Evolutionary conservation across 805 yeast species (phyloP).

Genomic region (Ogataea pini): DNA sequence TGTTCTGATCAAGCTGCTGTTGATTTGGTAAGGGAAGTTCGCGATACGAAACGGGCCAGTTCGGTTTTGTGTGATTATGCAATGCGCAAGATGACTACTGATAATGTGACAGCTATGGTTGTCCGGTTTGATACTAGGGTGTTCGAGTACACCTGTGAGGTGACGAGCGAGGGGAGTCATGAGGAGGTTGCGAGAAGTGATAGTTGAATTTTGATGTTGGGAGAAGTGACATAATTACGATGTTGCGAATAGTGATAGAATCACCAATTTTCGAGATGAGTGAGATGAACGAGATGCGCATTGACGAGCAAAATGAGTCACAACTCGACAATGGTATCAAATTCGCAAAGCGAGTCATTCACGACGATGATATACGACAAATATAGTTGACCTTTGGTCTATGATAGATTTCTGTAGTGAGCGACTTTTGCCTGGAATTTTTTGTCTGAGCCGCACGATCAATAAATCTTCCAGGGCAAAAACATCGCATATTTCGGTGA

Average conservation of each 20-base stretch:
- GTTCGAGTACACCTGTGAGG: conserved; percentile 32
- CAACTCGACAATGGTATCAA: too few species aligned
- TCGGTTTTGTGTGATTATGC: conserved; percentile 70
- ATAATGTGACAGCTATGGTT: conserved; percentile 92
- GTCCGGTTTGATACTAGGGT: conserved; percentile 54
- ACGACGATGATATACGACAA: conserved; percentile 1
- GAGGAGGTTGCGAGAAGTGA: too few species aligned
- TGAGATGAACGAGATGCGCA: too few species aligned
- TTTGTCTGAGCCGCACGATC: conserved; percentile 5
- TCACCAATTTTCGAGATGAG: too few species aligned
- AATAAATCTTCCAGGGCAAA: neutral
- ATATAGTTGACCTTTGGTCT: neutral
- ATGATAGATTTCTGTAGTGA: neutral
- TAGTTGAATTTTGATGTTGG: too few species aligned
- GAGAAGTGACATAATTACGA: too few species aligned
- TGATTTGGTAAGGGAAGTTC: conserved; percentile 55
- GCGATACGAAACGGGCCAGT: conserved; percentile 68
- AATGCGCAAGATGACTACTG: conserved; percentile 76
- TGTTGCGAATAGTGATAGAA: too few species aligned
- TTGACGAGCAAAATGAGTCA: too few species aligned
- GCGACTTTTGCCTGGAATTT: neutral
- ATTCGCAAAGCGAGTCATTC: too few species aligned
- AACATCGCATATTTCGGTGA: neutral
- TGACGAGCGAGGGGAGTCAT: neutral
- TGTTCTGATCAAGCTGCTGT: conserved; percentile 84